Conservation (phyloP, 129 eudicot species). For the Chrysanthemum seticuspe region DNA sequence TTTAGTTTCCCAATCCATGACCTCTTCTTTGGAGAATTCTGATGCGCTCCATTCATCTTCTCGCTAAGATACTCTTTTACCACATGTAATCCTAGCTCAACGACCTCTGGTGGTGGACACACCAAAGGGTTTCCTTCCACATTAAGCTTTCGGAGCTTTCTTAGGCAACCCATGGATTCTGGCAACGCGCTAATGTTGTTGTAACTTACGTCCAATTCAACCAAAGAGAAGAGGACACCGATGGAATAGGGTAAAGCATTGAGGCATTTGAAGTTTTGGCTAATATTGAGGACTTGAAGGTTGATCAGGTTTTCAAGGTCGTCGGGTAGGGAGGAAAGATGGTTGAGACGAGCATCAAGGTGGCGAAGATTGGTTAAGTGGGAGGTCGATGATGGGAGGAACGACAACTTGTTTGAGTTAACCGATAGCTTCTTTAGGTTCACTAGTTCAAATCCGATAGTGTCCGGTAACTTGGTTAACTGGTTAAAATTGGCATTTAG, state of each 20-base stretch:
- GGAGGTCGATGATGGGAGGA: conserved; percentile 77
- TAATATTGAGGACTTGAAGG: conserved; percentile 67
- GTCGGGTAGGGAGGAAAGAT: conserved; percentile 72
- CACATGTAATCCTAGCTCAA: conserved; percentile 59
- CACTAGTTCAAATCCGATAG: conserved; percentile 76
- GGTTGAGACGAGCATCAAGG: conserved; percentile 85
- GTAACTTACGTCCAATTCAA: conserved; percentile 80
- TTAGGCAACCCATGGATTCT: conserved; percentile 69
- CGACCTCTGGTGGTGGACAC: conserved; percentile 71
- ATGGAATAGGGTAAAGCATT: conserved; percentile 64
- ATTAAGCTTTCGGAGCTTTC: conserved; percentile 62
- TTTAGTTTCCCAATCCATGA: conserved; percentile 69
- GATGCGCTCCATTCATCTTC: conserved; percentile 59
- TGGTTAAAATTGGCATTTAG: conserved; percentile 85
- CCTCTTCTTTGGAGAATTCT: conserved; percentile 43
- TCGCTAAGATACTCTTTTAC: conserved; percentile 68
- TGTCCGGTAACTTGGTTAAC: conserved; percentile 56
- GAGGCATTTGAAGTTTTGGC: conserved; percentile 81
- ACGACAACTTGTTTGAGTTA: conserved; percentile 71
- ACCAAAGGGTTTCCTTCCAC: conserved; percentile 80
- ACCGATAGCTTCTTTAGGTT: conserved; percentile 67
- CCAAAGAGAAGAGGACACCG: conserved; percentile 74
- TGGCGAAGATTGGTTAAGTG: conserved; percentile 69
- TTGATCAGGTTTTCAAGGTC: conserved; percentile 83
- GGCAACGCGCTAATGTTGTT: conserved; percentile 62